Conservation (phyloP, 225 moss, liverwort and hornwort species). For the Bryum argenteum region DNA sequence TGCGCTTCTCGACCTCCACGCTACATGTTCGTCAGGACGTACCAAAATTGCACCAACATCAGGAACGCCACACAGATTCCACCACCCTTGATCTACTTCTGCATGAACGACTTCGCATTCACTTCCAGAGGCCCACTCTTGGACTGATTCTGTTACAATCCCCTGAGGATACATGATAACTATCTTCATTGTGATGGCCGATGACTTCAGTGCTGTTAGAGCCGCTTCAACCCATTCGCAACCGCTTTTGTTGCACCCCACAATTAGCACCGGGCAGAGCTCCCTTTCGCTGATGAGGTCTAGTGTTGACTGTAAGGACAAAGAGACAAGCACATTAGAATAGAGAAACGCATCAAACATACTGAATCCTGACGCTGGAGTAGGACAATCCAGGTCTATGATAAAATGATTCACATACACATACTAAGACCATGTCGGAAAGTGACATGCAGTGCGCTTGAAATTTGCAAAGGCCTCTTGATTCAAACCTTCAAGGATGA, state of each 20-base stretch:
- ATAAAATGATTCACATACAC: neutral
- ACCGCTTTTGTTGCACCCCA: conserved; percentile 68
- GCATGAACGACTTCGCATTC: conserved; percentile 52
- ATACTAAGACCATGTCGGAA: neutral
- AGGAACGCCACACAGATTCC: conserved; percentile 60
- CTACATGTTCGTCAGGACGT: conserved; percentile 90
- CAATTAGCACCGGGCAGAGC: conserved; percentile 60
- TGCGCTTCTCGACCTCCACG: conserved; percentile 62
- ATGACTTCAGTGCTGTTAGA: conserved; percentile 40
- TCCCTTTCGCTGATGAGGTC: conserved; percentile 64
- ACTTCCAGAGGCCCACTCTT: conserved; percentile 42
- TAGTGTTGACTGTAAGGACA: conserved; percentile 54
- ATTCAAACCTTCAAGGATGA: conserved; percentile 51
- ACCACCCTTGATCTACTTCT: conserved; percentile 61
- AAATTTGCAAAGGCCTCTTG: neutral
- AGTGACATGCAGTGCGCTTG: neutral
- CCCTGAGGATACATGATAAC: conserved; percentile 48
- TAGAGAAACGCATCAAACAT: neutral
- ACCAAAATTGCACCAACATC: conserved; percentile 74
- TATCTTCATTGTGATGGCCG: conserved; percentile 44
- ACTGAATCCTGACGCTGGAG: conserved; percentile 12
- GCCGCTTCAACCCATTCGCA: conserved; percentile 70
- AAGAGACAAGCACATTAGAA: neutral
- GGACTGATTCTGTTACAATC: conserved; percentile 35
- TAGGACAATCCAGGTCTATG: conserved; percentile 3